Conservation (phyloP, 345 rosid species). For the Lumnitzera littorea region DNA sequence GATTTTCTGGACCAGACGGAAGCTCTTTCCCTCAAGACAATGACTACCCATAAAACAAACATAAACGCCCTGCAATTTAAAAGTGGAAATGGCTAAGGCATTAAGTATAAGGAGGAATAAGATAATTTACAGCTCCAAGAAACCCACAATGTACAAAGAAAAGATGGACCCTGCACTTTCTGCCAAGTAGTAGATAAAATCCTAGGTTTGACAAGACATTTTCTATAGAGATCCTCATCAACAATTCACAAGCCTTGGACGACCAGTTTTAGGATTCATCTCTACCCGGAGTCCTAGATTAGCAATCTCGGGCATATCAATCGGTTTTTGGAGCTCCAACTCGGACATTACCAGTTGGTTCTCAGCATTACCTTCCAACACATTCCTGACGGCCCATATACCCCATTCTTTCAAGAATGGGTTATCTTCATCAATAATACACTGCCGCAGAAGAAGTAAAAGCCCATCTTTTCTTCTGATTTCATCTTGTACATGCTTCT, state of each 20-base stretch:
- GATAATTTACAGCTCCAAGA: too few relatives aligned
- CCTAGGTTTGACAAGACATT: too few relatives aligned
- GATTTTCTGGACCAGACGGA: too few relatives aligned
- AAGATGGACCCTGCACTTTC: too few relatives aligned
- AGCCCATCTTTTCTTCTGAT: conserved; percentile 53
- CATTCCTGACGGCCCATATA: conserved; percentile 61
- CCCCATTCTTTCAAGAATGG: conserved; percentile 84
- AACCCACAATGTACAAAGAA: too few relatives aligned
- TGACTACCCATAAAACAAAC: too few relatives aligned
- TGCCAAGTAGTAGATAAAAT: too few relatives aligned
- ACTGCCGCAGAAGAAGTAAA: conserved; percentile 60
- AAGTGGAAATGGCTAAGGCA: too few relatives aligned
- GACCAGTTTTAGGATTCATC: conserved; percentile 42
- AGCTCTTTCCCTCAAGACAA: too few relatives aligned
- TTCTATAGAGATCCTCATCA: background rate
- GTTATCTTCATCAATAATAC: conserved; percentile 67
- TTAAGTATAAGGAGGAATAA: too few relatives aligned
- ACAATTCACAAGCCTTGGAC: conserved; percentile 66
- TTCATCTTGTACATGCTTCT: conserved; percentile 65
- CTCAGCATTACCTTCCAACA: conserved; percentile 63
- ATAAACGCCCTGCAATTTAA: too few relatives aligned
- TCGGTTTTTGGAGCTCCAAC: conserved; percentile 71
- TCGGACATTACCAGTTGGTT: conserved; percentile 56
- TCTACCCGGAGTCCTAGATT: conserved; percentile 66
- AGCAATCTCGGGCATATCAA: conserved; percentile 56